Base-by-base conservation (phyloP, 495 filamentous ascomycete genomes). In the Lepraria neglecta region DNA sequence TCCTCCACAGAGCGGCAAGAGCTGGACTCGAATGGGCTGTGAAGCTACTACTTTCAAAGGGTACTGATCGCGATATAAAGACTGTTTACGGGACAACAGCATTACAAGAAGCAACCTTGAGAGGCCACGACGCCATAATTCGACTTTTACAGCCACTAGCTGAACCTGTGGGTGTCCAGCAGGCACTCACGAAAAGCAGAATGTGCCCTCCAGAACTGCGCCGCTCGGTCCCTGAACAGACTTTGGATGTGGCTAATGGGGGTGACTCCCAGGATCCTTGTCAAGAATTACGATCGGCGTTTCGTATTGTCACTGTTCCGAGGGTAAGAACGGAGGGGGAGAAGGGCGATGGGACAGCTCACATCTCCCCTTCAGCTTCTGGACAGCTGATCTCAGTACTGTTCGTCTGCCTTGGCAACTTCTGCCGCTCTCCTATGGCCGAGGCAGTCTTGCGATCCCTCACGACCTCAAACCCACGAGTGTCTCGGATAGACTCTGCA, bases 341-440 rank as follows among this genome's bases (percentile, higher is more conserved):
- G 1, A 54, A 1, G 10, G 30, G n/a, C 7, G 12, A 15, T 5
- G 3, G 3, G 31, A 21, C 17, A 19, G 27, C 15, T n/a, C 5
- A 10, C 4, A 38, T 1, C 9, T 12, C 4, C 3, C 17, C 53
- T 24, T 28, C 35, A 14, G 40, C 11, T n/a, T 50, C 40, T 38
- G 30, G 9, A 35, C 66, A 73, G 10, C 75, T 78, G 5, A 76
- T 91, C 60, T 94, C 85, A 11, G 87, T 98, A 38, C 82, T 98
- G 48, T 97, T 98, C 73, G 92, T 96, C 66, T 97, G 94, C 73
- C 79, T 97, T n/a, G 94, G 94, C 66, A 98, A 98, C 74, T 96
- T 96, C 69, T 98, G 94, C 64, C 80, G 83, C 35, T 96, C 91
- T 2, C 88, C 94, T 4, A 97, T 98, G 92, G 91, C 92, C 42